Conservation (phyloP, 305 asterid species). For the Solanum hybrid region DNA sequence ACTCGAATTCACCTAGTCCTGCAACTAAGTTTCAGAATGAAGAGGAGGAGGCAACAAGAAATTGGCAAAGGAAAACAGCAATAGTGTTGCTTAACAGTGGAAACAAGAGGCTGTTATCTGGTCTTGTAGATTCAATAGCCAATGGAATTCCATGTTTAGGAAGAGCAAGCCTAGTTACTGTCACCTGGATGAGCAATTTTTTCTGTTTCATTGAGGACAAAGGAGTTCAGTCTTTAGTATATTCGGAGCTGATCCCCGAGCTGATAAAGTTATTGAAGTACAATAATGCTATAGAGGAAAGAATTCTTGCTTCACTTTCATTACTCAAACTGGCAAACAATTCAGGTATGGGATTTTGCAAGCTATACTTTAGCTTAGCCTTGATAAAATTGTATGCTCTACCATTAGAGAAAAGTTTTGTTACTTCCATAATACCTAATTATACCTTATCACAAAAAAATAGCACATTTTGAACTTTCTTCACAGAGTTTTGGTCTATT, state of each 20-base stretch:
- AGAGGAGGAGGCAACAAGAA: constrained; percentile 37
- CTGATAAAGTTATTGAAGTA: constrained; percentile 31
- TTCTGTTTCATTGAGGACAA: constrained; percentile 28
- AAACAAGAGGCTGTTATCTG: constrained; percentile 30
- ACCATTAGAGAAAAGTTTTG: background rate
- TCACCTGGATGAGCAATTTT: constrained; percentile 60
- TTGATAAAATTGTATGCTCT: background rate
- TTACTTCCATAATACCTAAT: background rate
- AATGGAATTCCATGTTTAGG: constrained; percentile 64
- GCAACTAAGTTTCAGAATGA: constrained; percentile 26
- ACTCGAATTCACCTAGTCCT: background rate
- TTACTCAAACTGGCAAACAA: constrained; percentile 40
- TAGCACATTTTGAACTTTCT: background rate
- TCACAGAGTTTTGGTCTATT: background rate
- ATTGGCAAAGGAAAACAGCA: constrained; percentile 52
- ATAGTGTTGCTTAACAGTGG: constrained; percentile 36
- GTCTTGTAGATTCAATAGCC: constrained; percentile 51
- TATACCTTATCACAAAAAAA: background rate
- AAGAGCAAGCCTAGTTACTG: constrained; percentile 58
- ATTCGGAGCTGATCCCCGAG: constrained; percentile 43
- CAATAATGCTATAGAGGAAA: constrained; percentile 45
- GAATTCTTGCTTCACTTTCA: constrained; percentile 54
- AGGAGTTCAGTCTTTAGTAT: constrained; percentile 29
- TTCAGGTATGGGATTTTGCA: constrained; percentile 36
- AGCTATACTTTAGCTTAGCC: background rate